Evolutionary conservation across 805 yeast species (phyloP), one percentile per base, ranked within the genome.

Genomic region (Yarrowia sp.): DNA sequence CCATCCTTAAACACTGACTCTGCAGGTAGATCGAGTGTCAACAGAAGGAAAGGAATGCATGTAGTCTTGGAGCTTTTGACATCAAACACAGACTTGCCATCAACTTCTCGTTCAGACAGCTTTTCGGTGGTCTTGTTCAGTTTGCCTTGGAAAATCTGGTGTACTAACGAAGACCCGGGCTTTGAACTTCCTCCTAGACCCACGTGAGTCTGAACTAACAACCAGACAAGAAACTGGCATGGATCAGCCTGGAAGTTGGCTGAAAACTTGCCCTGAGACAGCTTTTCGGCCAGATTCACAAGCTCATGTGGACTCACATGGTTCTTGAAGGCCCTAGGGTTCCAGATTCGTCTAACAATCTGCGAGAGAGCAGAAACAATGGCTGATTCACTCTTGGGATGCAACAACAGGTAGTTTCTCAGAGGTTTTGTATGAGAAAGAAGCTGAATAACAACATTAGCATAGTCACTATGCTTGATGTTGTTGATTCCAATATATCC

Each of bases 261-360:
- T 3, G 81, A 74, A 72, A 84, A 85, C 50, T 76, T 74, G 66
- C 81, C 82, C 55, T 82, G 80, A 0, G 89, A 81, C n/a, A 75
- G 68, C 1, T 77, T 72, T 1, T 83, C 76, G 5, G 88, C 76
- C 70, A 78, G 79, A 69, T 86, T 86, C 55, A 88, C 74, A 8
- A 91, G 77, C 64, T 88, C 91, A 74, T 86, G 89, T 0, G 91
- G 88, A 0, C 94, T 87, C 1, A 89, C 80, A 73, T 89, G 91
- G 3, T 82, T 76, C 72, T 83, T 85, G 75, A 86, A 87, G 26
- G 90, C 79, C 49, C 78, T 78, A 0, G 83, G 78, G 5, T 88
- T 89, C 93, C 94, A 91, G 10, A 89, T 59, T 72, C 87, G 89
- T 70, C 88, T 81, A 0, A 42, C 19, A 5, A 59, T 59, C 35